Conservation (phyloP, 148 eudicot species). For the Spergularia marina region DNA sequence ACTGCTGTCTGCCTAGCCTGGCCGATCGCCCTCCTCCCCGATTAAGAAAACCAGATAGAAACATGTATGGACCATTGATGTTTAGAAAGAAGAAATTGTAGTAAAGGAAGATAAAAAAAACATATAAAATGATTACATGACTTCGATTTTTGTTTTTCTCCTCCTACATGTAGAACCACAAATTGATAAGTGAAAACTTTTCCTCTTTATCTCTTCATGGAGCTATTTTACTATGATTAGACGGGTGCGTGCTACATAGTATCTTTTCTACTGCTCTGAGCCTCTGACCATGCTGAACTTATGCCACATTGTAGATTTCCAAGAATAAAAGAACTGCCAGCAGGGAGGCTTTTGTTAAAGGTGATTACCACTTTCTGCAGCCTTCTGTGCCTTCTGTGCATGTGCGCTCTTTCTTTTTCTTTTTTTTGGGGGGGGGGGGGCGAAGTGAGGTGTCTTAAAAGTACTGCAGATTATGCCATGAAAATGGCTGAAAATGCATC, state of each 20-base stretch:
- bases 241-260: not conserved
- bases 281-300: not conserved
- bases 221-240: constrained; percentile 3
- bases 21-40: not conserved
- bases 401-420: not conserved
- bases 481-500: not conserved
- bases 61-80: not conserved
- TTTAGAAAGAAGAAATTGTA: not conserved
- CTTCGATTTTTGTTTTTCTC: not conserved
- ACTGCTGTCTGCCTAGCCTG: not conserved
- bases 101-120: not conserved
- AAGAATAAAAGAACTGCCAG: constrained; percentile 32
- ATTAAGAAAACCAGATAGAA: not conserved
- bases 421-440: not conserved
- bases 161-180: not conserved
- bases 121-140: not conserved
- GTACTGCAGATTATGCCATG: not conserved
- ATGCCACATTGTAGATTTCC: constrained; percentile 32
- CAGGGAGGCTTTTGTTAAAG: constrained; percentile 41
- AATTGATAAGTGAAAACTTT: not conserved
- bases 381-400: not conserved
- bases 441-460: not conserved
- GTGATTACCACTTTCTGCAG: constrained; percentile 36
- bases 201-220: not conserved
- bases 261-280: not conserved